Percentiles rank a stretch among this genome's conserved stretches.
These are phyloP conservation scores for Starmerella apis DNA, from an alignment of 805 yeast genomes.

Conservation along the genomic window DNA sequence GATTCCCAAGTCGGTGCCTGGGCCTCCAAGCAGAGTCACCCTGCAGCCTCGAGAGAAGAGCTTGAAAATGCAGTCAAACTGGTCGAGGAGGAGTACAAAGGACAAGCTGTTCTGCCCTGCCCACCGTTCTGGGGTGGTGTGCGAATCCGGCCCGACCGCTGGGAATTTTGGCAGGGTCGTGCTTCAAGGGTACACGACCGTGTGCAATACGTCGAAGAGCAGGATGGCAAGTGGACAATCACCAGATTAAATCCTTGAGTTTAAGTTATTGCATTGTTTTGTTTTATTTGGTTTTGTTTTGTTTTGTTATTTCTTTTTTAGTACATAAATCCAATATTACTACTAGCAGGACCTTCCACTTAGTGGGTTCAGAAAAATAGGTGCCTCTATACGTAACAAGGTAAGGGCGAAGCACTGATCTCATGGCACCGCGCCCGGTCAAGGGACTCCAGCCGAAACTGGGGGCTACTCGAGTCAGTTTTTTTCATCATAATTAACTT, in stretches of 20 bases:
- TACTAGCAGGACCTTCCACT: not conserved
- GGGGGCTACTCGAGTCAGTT: conserved; percentile 24
- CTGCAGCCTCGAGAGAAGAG: conserved; percentile 47
- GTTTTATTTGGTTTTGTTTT: not conserved
- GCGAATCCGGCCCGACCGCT: conserved; percentile 73
- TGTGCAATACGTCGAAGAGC: conserved; percentile 54
- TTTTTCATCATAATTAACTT: conserved; percentile 28
- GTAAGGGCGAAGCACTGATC: conserved; percentile 24
- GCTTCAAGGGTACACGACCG: conserved; percentile 84
- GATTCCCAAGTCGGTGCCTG: conserved; percentile 94
- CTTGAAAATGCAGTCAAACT: conserved; percentile 45
- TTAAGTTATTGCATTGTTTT: not conserved
- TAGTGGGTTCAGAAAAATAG: conserved; percentile 16
- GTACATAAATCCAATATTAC: not conserved
- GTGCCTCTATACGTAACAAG: conserved; percentile 27
- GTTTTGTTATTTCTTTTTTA: not conserved
- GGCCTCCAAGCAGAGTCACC: conserved; percentile 81
- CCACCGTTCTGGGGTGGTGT: conserved; percentile 97
- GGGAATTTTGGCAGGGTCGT: conserved; percentile 98
- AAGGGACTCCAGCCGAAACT: conserved; percentile 26
- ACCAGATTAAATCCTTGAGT: conserved; percentile 47
- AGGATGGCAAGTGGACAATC: conserved; percentile 48
- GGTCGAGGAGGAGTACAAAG: conserved; percentile 48
- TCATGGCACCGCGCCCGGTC: conserved; percentile 30
- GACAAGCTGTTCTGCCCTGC: conserved; percentile 64